These are phyloP conservation scores for Podospora pseudopauciseta DNA, from an alignment of 495 filamentous ascomycete species.

Conservation along the genomic window DNA sequence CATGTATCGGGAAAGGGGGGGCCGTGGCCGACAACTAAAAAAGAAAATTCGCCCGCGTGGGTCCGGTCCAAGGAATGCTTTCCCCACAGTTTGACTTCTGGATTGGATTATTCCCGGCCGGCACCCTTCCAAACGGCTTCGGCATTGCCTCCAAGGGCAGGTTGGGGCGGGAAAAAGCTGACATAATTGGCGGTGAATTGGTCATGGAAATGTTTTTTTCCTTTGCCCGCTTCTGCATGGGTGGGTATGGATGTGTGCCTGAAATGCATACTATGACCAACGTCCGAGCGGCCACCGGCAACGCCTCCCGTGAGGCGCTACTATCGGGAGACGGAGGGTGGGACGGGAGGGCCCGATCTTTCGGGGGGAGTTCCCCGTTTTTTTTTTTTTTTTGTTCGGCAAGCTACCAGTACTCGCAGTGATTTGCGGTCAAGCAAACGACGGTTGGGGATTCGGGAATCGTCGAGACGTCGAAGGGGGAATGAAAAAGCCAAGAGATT, in stretches of 20 bases:
- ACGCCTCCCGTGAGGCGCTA: neutral
- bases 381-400: neutral
- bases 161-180: neutral
- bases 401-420: neutral
- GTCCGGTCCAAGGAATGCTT: neutral
- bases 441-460: neutral
- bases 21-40: neutral
- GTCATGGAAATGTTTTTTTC: neutral
- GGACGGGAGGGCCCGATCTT: neutral
- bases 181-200: neutral
- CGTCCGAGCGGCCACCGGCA: neutral
- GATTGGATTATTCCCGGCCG: neutral
- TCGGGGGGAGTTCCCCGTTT: neutral
- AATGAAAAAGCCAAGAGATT: neutral
- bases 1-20: neutral
- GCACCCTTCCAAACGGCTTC: neutral
- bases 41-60: slow-evolving; percentile 10
- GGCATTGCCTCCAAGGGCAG: neutral
- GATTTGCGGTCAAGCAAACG: neutral
- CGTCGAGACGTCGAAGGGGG: neutral
- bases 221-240: neutral
- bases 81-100: neutral
- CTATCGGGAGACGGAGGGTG: neutral
- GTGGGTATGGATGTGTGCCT: neutral
- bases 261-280: neutral